phyloP scores from a whole-genome alignment of 495 filamentous ascomycete genomes.

The Hypoxylon rickii region DNA sequence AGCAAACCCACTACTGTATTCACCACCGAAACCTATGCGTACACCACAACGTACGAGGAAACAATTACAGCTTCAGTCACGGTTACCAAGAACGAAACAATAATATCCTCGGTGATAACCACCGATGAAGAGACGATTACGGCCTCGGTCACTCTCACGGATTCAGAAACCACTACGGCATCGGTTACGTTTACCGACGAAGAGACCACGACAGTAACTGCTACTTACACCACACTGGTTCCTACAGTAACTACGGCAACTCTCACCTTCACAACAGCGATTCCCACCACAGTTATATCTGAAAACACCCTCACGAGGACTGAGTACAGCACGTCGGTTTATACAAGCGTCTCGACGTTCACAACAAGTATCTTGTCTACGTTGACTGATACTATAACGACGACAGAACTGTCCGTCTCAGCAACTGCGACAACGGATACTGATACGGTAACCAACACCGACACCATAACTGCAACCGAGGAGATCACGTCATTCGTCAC shows the following conservation, averaged over 20 bases:
- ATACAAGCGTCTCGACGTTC: slow-evolving; percentile 26
- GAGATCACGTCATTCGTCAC: slow-evolving; percentile 35
- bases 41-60: slow-evolving; percentile 9
- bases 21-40: slow-evolving; percentile 12
- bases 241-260: slow-evolving; percentile 34
- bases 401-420: slow-evolving; percentile 28
- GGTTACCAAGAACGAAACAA: slow-evolving; percentile 6
- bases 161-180: slow-evolving; percentile 5
- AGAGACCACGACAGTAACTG: slow-evolving; percentile 30
- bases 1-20: slow-evolving; percentile 21
- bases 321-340: slow-evolving; percentile 33
- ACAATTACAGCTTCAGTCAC: slow-evolving; percentile 7
- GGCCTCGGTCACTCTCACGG: not conserved
- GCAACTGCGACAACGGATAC: slow-evolving; percentile 32
- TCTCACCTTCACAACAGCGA: slow-evolving; percentile 28
- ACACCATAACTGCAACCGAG: slow-evolving; percentile 34
- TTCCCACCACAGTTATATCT: slow-evolving; percentile 41
- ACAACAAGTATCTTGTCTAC: slow-evolving; percentile 32
- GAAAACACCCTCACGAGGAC: slow-evolving; percentile 32
- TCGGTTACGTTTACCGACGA: slow-evolving; percentile 10
- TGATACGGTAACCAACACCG: slow-evolving; percentile 24
- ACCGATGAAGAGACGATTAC: slow-evolving; percentile 9
- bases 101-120: slow-evolving; percentile 9
- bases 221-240: slow-evolving; percentile 38
- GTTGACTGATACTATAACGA: slow-evolving; percentile 34